phyloP scores from a whole-genome alignment of 2,329 filamentous ascomycete genomes.

The Phyllosticta citriasiana region DNA sequence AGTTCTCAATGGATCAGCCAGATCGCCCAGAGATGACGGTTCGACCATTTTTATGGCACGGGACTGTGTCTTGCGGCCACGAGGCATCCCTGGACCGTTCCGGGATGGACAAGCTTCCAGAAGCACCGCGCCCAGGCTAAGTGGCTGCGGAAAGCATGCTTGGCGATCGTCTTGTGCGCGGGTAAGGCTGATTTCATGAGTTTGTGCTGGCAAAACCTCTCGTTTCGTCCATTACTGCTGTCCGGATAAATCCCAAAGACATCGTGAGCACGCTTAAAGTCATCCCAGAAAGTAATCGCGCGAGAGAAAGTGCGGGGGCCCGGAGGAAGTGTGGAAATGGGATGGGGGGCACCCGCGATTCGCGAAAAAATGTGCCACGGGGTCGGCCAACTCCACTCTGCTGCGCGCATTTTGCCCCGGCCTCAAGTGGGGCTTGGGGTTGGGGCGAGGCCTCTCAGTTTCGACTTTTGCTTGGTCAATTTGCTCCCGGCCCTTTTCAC shows the following conservation, averaged over 20 bases:
- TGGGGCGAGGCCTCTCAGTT: neutral
- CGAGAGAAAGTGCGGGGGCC: neutral
- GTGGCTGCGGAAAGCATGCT: neutral
- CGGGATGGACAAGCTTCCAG: neutral
- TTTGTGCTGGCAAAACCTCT: neutral
- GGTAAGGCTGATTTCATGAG: neutral
- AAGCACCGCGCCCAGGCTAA: neutral
- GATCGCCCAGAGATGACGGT: neutral
- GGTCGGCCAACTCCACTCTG: neutral
- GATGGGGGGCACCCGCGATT: neutral
- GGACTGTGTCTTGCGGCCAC: neutral
- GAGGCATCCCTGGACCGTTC: neutral
- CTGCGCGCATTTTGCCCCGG: neutral
- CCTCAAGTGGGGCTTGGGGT: neutral
- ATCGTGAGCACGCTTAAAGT: neutral
- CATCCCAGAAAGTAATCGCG: neutral
- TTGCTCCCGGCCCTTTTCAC: neutral
- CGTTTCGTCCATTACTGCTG: neutral
- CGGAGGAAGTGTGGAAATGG: neutral
- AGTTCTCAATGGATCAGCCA: neutral
- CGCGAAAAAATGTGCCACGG: neutral
- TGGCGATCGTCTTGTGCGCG: neutral
- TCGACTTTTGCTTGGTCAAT: neutral
- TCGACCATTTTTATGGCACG: neutral
- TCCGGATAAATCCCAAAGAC: neutral